These are phyloP conservation scores for Leptographium procerum DNA, from an alignment of 2,329 filamentous ascomycete species.

Conservation along the genomic window DNA sequence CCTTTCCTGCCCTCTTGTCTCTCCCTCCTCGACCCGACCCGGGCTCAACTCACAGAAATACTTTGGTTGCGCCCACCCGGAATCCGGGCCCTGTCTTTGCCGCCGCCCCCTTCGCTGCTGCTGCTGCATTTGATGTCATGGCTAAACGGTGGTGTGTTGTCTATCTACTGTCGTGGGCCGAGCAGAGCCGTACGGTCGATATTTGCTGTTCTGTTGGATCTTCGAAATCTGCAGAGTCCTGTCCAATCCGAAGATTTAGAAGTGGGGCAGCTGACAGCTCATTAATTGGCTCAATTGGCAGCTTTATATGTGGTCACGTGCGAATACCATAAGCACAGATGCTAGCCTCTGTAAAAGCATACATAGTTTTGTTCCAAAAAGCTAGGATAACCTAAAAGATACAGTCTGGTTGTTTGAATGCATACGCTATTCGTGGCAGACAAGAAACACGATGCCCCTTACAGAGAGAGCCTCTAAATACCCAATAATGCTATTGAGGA, in stretches of 20 bases:
- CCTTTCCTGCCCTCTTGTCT: not conserved
- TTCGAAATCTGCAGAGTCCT: not conserved
- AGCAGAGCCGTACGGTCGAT: not conserved
- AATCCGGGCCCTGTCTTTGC: conserved; percentile 27
- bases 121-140: conserved; percentile 21
- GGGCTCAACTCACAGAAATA: conserved; percentile 38
- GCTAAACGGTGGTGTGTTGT: conserved; percentile 4
- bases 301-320: not conserved
- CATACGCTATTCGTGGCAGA: not conserved
- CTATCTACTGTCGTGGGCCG: not conserved
- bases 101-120: conserved; percentile 23
- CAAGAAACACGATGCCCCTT: not conserved
- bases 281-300: not conserved
- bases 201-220: not conserved
- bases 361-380: not conserved
- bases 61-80: conserved; percentile 39
- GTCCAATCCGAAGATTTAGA: conserved; percentile 1
- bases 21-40: not conserved
- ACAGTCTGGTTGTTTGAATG: not conserved
- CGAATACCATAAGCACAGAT: not conserved
- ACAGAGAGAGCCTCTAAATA: not conserved
- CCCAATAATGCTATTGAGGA: not conserved
- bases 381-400: not conserved
- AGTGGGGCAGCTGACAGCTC: conserved; percentile 1
- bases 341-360: not conserved